These are phyloP conservation scores for Populus deltoides DNA, from an alignment of 345 rosid species.

Conservation along the genomic window DNA sequence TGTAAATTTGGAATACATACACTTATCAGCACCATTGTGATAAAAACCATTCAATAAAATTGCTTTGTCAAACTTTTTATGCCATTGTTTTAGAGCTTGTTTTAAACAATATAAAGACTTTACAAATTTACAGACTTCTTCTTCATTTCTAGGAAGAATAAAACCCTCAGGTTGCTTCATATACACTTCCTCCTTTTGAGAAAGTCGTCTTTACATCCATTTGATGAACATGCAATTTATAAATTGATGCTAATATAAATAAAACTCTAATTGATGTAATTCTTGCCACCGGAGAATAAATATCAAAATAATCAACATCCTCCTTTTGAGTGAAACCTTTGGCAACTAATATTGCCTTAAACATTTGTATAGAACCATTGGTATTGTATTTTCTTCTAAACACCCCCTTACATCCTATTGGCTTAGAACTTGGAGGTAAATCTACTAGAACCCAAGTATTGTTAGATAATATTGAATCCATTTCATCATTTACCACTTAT, in stretches of 20 bases:
- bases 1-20: not conserved
- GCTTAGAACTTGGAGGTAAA: slow-evolving; percentile 1
- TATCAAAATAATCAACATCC: not conserved
- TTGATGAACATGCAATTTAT: slow-evolving; percentile 1
- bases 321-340: not conserved
- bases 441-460: not conserved
- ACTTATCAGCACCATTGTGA: not conserved
- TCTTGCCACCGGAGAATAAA: not conserved
- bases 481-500: not conserved
- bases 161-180: too few relatives aligned
- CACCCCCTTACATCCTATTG: slow-evolving; percentile 11
- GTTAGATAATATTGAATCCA: not conserved
- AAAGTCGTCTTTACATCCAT: not conserved
- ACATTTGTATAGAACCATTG: too few relatives aligned
- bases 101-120: not conserved
- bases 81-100: not conserved
- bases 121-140: too few relatives aligned
- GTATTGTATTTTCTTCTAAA: not conserved
- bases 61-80: not conserved
- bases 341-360: too few relatives aligned
- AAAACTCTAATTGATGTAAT: not conserved
- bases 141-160: too few relatives aligned
- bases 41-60: not conserved
- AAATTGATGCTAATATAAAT: slow-evolving; percentile 7
- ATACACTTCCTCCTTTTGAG: too few relatives aligned